These are phyloP conservation scores for Avena sativa DNA, from an alignment of 176 grass and related monocot genomes.

Conservation along the genomic window DNA sequence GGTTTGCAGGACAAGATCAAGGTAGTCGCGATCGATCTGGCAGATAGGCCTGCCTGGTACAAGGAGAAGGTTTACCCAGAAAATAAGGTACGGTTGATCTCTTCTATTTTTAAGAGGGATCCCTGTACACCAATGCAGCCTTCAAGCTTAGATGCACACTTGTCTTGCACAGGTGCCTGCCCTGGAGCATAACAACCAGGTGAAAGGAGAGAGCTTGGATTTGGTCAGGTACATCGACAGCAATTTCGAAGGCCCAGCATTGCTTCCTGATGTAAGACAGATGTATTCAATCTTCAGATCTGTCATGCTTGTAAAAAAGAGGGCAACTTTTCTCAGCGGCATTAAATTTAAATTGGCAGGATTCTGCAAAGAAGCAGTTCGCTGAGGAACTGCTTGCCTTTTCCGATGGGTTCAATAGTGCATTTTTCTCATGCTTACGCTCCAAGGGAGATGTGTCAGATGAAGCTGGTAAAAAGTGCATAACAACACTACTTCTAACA, in stretches of 20 bases:
- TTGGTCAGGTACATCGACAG: conserved; percentile 74
- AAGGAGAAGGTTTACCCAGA: conserved; percentile 90
- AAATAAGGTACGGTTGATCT: conserved; percentile 65
- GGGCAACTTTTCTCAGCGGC: neutral
- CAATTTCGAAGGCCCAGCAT: conserved; percentile 69
- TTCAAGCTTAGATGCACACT: neutral
- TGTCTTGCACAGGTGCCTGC: conserved; percentile 68
- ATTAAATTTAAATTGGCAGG: conserved; percentile 40
- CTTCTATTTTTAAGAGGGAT: neutral
- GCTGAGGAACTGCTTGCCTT: conserved; percentile 77
- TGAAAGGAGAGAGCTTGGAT: conserved; percentile 92
- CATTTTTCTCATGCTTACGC: conserved; percentile 15
- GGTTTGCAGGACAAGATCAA: conserved; percentile 64
- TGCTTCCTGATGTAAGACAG: conserved; percentile 72
- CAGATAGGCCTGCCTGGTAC: conserved; percentile 85
- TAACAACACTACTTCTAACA: too few species aligned
- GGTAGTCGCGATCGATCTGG: conserved; percentile 66
- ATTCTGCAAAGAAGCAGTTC: conserved; percentile 69
- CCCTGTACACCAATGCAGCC: neutral
- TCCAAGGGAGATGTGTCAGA: conserved; percentile 51
- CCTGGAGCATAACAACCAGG: conserved; percentile 88
- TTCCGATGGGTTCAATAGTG: conserved; percentile 62
- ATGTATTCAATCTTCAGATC: neutral
- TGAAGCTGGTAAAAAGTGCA: conserved; percentile 50
- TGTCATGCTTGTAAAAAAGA: neutral